Base-by-base conservation (phyloP, 2,329 filamentous ascomycete species). In the Annulohypoxylon truncatum region DNA sequence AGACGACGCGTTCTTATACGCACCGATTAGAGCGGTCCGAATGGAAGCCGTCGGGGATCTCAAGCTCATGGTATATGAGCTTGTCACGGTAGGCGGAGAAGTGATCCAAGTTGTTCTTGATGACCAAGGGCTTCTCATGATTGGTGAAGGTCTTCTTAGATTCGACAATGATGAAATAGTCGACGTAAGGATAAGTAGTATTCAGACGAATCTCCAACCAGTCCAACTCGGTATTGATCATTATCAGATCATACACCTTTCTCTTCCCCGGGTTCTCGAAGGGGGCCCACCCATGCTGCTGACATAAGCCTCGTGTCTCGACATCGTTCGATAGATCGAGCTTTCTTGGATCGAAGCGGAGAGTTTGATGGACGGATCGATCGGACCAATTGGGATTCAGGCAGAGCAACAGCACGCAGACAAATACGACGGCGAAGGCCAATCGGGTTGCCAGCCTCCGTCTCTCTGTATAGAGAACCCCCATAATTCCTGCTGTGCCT, bases 81-180 rank as follows among this genome's bases (percentile, higher is more conserved):
- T 90, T 87, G 69, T 83, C 76, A 67, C 85, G 81, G 72, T 85
- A 91, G 10, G 80, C 74, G 10, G 76, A 71, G 71, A 90, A 88
- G 5, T 77, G 77, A 22, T 79, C 75, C 81, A 85, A 84, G 75
- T 85, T 85, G 10, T 85, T 80, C 62, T 79, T 78, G 61, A 89
- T 80, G 33, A 80, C 74, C 10, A 90, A 79, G 1, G 85, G 82
- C 77, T 90, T 90, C 7, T 80, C 76, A 0, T 77, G 78, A 33
- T 84, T 84, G 13, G 87, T 88, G 69, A 90, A 90, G 0, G 87
- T 89, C 52, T 79, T 82, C 15, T 79, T 75, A 0, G 85, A 83
- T 77, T 91, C 89, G 53, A 90, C 82, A 31, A 91, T 82, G 71
- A 91, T 80, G 70, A 89, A 91, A 77, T 89, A 89, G 77, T 91